These are phyloP conservation scores for Leccinellum luteum DNA, from an alignment of 768 basidiomycete genomes.

Conservation along the genomic window DNA sequence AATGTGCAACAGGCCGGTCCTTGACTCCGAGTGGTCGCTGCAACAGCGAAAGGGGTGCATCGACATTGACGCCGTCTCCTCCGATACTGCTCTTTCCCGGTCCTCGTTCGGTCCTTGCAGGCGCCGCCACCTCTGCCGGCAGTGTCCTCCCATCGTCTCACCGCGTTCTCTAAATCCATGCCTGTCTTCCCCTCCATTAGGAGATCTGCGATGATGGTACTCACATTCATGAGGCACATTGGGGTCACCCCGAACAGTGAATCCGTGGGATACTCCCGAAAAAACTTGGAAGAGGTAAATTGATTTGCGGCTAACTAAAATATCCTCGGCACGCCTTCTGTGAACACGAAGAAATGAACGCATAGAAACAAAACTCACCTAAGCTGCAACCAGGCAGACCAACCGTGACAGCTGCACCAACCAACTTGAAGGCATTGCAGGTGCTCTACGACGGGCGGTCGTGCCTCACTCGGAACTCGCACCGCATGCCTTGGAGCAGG, in stretches of 20 bases:
- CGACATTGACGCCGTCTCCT: background rate
- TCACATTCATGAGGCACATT: constrained; percentile 16
- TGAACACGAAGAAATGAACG: too few relatives aligned
- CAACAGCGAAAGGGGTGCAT: constrained; percentile 37
- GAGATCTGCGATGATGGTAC: constrained; percentile 61
- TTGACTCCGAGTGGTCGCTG: constrained; percentile 75
- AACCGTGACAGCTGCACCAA: too few relatives aligned
- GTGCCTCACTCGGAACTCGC: too few relatives aligned
- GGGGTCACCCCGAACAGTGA: constrained; percentile 25
- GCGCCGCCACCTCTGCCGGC: constrained; percentile 1
- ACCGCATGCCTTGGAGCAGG: too few relatives aligned
- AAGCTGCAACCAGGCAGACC: too few relatives aligned
- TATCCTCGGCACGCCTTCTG: constrained; percentile 52
- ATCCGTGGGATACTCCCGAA: constrained; percentile 37
- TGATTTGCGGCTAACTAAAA: constrained; percentile 45
- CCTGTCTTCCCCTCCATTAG: constrained; percentile 68
- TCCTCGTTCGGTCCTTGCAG: constrained; percentile 1
- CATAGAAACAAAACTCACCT: too few relatives aligned
- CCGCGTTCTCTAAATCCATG: constrained; percentile 55
- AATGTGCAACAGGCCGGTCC: constrained; percentile 60
- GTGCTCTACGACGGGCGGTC: too few relatives aligned
- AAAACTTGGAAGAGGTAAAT: constrained; percentile 57
- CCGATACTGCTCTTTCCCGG: background rate
- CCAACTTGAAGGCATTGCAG: too few relatives aligned
- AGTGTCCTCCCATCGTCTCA: constrained; percentile 46